phyloP scores from a whole-genome alignment of 2,329 filamentous ascomycete genomes.

The Hansfordia pulvinata region DNA sequence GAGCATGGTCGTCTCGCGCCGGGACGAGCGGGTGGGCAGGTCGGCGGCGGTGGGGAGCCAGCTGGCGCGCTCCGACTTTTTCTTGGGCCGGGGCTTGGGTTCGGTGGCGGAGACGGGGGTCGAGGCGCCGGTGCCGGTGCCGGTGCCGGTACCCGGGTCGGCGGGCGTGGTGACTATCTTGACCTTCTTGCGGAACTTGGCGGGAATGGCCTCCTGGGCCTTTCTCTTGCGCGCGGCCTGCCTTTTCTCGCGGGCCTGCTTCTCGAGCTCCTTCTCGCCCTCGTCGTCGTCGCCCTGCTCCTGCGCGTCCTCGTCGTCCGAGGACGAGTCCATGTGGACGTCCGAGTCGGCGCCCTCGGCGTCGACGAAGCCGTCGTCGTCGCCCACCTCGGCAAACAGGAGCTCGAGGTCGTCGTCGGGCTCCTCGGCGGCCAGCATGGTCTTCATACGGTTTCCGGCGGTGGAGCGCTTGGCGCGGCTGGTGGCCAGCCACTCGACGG shows the following conservation, averaged over 20 bases:
- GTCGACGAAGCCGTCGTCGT: slow-evolving; percentile 58
- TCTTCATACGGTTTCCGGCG: slow-evolving; percentile 73
- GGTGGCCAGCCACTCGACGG: slow-evolving; percentile 58
- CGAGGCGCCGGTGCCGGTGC: slow-evolving; percentile 19
- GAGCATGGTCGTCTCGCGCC: slow-evolving; percentile 41
- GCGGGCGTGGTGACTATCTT: slow-evolving; percentile 53
- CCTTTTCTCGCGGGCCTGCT: slow-evolving; percentile 55
- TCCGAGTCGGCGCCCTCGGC: slow-evolving; percentile 56
- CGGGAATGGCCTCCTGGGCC: slow-evolving; percentile 59
- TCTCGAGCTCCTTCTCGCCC: slow-evolving; percentile 78
- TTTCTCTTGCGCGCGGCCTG: slow-evolving; percentile 66
- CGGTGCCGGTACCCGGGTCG: too few relatives aligned
- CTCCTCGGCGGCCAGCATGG: slow-evolving; percentile 62
- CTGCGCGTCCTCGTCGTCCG: slow-evolving; percentile 68
- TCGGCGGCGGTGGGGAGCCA: slow-evolving; percentile 43
- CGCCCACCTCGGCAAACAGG: slow-evolving; percentile 61
- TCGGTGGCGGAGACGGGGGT: slow-evolving; percentile 14
- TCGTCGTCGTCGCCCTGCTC: slow-evolving; percentile 58
- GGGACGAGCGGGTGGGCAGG: slow-evolving; percentile 43
- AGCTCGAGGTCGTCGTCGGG: slow-evolving; percentile 57
- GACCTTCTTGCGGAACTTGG: slow-evolving; percentile 61
- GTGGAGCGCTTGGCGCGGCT: slow-evolving; percentile 64
- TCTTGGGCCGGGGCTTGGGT: slow-evolving; percentile 22
- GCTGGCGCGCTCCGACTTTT: slow-evolving; percentile 45
- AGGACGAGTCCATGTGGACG: slow-evolving; percentile 75